Conservation (phyloP, 352 stramenopile species). For the Pilasporangium apinafurcum region DNA sequence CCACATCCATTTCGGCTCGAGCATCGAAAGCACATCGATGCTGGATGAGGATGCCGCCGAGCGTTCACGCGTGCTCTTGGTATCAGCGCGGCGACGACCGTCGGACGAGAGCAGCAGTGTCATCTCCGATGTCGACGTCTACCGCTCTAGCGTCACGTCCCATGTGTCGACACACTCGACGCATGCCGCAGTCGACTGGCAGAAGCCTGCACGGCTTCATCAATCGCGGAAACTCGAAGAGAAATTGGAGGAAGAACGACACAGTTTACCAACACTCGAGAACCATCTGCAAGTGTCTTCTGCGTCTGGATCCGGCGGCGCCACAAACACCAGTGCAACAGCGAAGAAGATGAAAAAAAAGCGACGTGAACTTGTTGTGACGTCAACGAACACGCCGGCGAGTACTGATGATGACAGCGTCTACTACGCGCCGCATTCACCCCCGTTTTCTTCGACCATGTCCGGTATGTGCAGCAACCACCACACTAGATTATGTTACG, state of each 20-base stretch:
- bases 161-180: conserved; percentile 24
- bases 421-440: conserved; percentile 27
- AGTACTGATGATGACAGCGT: conserved; percentile 7
- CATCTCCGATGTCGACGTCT: conserved; percentile 13
- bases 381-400: conserved; percentile 1
- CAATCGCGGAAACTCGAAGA: conserved; percentile 24
- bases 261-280: conserved; percentile 44
- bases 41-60: conserved; percentile 19
- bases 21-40: no score
- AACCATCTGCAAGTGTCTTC: conserved; percentile 6
- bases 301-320: background rate
- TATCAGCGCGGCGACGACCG: conserved; percentile 31
- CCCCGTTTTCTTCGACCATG: conserved; percentile 6
- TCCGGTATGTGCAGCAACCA: conserved; percentile 7
- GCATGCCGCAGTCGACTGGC: conserved; percentile 7
- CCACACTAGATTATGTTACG: background rate
- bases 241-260: conserved; percentile 48
- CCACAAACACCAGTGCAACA: conserved; percentile 5
- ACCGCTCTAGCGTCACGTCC: conserved; percentile 33
- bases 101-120: conserved; percentile 25
- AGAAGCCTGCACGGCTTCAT: conserved; percentile 8
- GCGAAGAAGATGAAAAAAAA: conserved; percentile 3
- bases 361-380: background rate
- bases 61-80: conserved; percentile 38
- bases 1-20: no score